phyloP scores from a whole-genome alignment of 768 basidiomycete species.

The Phaeotremella skinneri region DNA sequence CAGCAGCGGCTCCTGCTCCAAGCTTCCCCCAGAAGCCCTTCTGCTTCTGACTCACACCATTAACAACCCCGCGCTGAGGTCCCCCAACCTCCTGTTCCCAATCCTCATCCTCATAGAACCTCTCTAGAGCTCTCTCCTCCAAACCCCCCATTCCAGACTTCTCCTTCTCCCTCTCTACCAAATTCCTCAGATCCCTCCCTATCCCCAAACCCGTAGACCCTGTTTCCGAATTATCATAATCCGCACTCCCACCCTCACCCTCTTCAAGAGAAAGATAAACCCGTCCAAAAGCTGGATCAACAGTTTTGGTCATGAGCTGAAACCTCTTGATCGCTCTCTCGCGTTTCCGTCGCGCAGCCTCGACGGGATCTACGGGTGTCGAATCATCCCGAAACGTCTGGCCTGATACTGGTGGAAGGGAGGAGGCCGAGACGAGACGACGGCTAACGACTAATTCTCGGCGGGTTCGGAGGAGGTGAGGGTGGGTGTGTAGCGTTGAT shows the following conservation, averaged over 20 bases:
- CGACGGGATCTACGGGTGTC: slow-evolving; percentile 5
- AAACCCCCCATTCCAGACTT: slow-evolving; percentile 1
- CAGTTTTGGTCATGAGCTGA: slow-evolving; percentile 46
- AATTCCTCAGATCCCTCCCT: slow-evolving; percentile 4
- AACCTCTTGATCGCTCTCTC: slow-evolving; percentile 41
- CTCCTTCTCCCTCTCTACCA: background rate
- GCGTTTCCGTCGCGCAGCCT: slow-evolving; percentile 26
- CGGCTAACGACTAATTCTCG: slow-evolving; percentile 33
- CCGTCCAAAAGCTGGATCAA: slow-evolving; percentile 34
- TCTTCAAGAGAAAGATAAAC: slow-evolving; percentile 32
- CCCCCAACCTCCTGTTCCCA: slow-evolving; percentile 33
- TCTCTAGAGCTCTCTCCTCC: slow-evolving; percentile 30
- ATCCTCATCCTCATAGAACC: slow-evolving; percentile 39
- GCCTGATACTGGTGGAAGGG: slow-evolving; percentile 1
- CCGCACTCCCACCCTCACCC: slow-evolving; percentile 14
- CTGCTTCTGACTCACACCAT: background rate
- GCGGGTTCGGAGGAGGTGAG: slow-evolving; percentile 45
- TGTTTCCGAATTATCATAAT: background rate
- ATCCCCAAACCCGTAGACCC: slow-evolving; percentile 8
- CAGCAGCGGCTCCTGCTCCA: background rate
- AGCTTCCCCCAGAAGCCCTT: background rate
- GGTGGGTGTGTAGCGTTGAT: slow-evolving; percentile 33
- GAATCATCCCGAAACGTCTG: background rate
- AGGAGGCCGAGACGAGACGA: slow-evolving; percentile 15
- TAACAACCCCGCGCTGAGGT: slow-evolving; percentile 1